Conservation (phyloP, 179 eudicot genomes). For the Pouteria campechiana region DNA sequence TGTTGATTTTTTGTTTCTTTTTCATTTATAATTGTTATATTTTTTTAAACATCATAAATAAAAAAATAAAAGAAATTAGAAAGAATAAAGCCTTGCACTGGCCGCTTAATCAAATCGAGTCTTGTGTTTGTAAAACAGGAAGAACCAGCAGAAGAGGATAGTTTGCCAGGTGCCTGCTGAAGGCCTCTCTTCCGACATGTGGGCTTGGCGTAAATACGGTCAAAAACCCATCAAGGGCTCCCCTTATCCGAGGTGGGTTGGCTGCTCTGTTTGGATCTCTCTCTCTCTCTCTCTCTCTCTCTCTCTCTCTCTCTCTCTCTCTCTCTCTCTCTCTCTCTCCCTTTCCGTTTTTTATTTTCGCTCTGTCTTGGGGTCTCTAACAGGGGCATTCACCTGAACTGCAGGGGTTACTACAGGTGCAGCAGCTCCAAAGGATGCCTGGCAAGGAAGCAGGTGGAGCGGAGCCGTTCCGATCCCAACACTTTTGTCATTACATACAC, state of each 20-base stretch:
- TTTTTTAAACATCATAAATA: not conserved
- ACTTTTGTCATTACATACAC: conserved; percentile 56
- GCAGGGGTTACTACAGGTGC: conserved; percentile 61
- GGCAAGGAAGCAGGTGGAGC: conserved; percentile 70
- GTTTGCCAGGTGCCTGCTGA: conserved; percentile 61
- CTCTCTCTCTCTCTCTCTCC: too few species aligned
- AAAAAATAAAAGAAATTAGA: not conserved
- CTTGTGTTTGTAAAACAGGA: conserved; percentile 15
- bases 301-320: too few species aligned
- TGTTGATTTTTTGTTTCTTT: conserved; percentile 10
- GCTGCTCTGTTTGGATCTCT: not conserved
- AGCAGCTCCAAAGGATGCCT: conserved; percentile 55
- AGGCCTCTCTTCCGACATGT: conserved; percentile 45
- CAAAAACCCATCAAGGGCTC: conserved; percentile 75
- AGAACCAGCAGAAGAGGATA: conserved; percentile 36
- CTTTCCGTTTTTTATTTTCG: too few species aligned
- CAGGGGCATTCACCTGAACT: conserved; percentile 1
- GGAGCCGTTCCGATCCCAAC: conserved; percentile 49
- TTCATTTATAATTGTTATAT: not conserved
- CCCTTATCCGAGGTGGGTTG: conserved; percentile 52
- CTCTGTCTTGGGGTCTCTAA: too few species aligned
- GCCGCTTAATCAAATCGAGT: not conserved
- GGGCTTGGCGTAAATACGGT: conserved; percentile 79
- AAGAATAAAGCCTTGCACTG: not conserved
- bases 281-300: not conserved